Evolutionary conservation across 2,329 filamentous ascomycete species (phyloP).

Genomic region (Alternaria dauci): DNA sequence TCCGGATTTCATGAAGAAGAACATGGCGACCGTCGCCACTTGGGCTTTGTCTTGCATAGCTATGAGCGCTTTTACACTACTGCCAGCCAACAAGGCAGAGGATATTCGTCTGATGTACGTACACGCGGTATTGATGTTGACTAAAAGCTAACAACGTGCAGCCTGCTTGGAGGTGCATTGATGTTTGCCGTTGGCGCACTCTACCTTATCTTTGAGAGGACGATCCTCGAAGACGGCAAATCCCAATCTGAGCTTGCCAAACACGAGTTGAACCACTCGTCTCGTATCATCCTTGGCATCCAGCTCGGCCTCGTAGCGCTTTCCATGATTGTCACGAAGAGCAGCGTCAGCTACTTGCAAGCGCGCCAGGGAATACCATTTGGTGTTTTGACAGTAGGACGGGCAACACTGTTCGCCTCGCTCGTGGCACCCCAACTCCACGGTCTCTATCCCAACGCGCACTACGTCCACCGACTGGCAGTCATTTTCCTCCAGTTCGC

Average conservation of each 20-base stretch:
- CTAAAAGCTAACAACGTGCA: constrained; percentile 47
- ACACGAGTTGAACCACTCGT: constrained; percentile 56
- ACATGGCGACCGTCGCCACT: constrained; percentile 69
- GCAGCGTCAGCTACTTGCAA: constrained; percentile 84
- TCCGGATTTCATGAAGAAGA: constrained; percentile 71
- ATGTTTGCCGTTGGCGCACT: constrained; percentile 80
- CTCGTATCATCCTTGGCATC: constrained; percentile 69
- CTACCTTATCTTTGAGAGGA: constrained; percentile 83
- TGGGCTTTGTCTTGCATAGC: constrained; percentile 80
- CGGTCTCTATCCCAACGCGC: constrained; percentile 77
- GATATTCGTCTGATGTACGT: constrained; percentile 75
- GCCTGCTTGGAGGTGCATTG: constrained; percentile 75
- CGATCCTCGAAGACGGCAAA: constrained; percentile 57
- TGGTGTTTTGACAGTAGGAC: constrained; percentile 88
- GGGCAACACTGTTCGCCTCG: constrained; percentile 78
- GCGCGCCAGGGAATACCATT: constrained; percentile 83
- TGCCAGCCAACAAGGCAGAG: constrained; percentile 88
- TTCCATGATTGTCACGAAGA: constrained; percentile 85
- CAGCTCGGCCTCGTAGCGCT: constrained; percentile 81
- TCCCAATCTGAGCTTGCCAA: constrained; percentile 41
- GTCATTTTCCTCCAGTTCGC: constrained; percentile 93
- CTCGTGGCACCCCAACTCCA: constrained; percentile 83
- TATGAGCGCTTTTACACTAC: constrained; percentile 90
- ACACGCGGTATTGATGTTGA: too few species aligned
- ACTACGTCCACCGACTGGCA: constrained; percentile 89